Conservation (phyloP, 768 basidiomycete species). For the Calocybe gangraenosa region DNA sequence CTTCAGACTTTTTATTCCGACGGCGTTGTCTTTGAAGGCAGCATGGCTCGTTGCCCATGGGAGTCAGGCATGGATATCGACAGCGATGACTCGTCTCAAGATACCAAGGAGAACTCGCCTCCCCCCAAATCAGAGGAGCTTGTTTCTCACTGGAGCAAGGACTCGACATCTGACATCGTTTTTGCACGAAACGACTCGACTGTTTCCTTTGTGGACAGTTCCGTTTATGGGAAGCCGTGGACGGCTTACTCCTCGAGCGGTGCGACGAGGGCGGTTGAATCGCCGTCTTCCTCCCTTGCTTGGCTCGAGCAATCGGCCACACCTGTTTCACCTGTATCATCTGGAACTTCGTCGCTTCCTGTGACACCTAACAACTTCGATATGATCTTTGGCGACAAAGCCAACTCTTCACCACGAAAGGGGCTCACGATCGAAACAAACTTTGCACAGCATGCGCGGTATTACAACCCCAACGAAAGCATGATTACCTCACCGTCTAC, state of each 20-base stretch:
- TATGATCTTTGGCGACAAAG: conserved; percentile 34
- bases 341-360: conserved; percentile 43
- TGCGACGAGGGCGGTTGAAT: conserved; percentile 54
- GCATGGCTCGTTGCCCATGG: conserved; percentile 77
- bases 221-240: conserved; percentile 39
- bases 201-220: conserved; percentile 23
- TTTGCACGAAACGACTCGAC: conserved; percentile 34
- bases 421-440: conserved; percentile 61
- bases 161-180: conserved; percentile 43
- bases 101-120: conserved; percentile 37
- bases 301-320: conserved; percentile 38
- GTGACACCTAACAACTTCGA: conserved; percentile 54
- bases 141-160: conserved; percentile 60
- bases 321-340: conserved; percentile 38
- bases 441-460: conserved; percentile 33
- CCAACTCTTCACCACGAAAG: conserved; percentile 31
- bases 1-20: conserved; percentile 69
- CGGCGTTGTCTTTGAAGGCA: conserved; percentile 76
- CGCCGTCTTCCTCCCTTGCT: conserved; percentile 44
- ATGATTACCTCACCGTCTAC: conserved; percentile 42
- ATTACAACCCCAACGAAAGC: conserved; percentile 42
- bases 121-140: conserved; percentile 32
- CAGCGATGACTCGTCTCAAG: conserved; percentile 46
- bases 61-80: conserved; percentile 72
- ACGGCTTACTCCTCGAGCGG: conserved; percentile 41